Base-by-base conservation (phyloP, 139 green algal species). In the Coelastrella sp. region DNA sequence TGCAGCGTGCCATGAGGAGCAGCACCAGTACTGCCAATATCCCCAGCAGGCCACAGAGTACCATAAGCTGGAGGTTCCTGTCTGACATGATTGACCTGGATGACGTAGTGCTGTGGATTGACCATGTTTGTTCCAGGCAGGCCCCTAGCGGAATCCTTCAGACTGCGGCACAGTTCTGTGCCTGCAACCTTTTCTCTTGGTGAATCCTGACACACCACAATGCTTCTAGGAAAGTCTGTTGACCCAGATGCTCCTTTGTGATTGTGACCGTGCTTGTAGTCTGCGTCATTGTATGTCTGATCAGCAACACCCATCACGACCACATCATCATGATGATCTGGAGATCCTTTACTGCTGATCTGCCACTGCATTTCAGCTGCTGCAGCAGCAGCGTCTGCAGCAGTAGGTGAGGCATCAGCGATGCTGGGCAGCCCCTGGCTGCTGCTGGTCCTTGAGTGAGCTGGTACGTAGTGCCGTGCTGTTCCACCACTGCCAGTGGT, bases 11-110 rank as follows among this genome's bases (percentile, higher is more conserved):
- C 64, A 40, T 27, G 27, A 25, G 25, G 27, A 73, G 3, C 32
- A 73, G n/a, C 64, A 43, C 27, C 13, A 21, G 27, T 41, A 30
- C 5, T 7, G 19, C 13, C 48, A 57, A 57, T 11, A 1, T 57
- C 13, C 13, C 17, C 48, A 57, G 48, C 48, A 11, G 17, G 2
- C 48, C 48, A 57, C 13, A 15, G 48, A 11, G 13, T 11, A 8
- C 19, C 9, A 2, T 9, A 17, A 9, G 2, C 64, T 48, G 64
- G 21, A 30, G 21, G 27, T 30, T 21, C 11, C 15, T 19, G 3
- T n/a, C 64, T 57, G 32, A 60, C 73, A 25, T 81, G 62, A 41
- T 81, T 66, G 43, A 81, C 50, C 50, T 81, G 73, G 7, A 81
- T 67, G 17, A 81, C 27, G 21, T 68, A 50, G 4, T 81, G 73